Base-by-base conservation (phyloP, 192 early-diverging fungal species). In the Podila epigama region DNA sequence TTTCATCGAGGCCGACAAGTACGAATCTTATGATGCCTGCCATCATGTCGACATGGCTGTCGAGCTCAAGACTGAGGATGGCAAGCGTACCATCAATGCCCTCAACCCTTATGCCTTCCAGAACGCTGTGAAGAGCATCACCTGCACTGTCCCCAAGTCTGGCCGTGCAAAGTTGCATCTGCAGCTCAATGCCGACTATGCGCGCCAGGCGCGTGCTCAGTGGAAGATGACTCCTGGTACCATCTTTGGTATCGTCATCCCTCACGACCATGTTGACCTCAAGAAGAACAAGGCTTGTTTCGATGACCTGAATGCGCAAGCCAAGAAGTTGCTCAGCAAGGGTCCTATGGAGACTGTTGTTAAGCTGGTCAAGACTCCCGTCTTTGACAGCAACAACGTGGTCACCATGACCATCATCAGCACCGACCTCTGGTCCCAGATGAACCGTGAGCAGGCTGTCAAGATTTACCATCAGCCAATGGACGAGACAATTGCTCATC, bases 41-140 rank as follows among this genome's bases (percentile, higher is more conserved):
- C 69, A 72, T 52, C 69, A 65, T 32, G 69, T 65, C 31, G 69
- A 72, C 29, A 72, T 72, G 55, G 34, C 37, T 34, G 69, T 72
- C 27, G 62, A 65, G 53, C 69, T 72, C 62, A 64, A 72, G 57
- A 42, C 61, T 9, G 69, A 64, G 1, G 62, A 65, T 40, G 61
- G 57, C 20, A 58, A 52, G 20, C 22, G 22, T 2, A 65, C 61
- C 5, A 62, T 72, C n/a, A 55, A 72, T 33, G 25, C 69, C 36
- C 35, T 72, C 34, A 72, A 72, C 62, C 69, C 69, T 12, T 72
- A 58, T 33, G 69, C 69, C 25, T 72, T 72, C 69, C 57, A 65
- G 56, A 1, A 60, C 28, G 69, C 69, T 13, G 69, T 72, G 44
- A 58, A 58, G 31, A 53, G 56, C 7, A 15, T 65, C 57, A 65